These are phyloP conservation scores for Eremothecium cymbalariae DNA, from an alignment of 1,139 yeast species.

Conservation along the genomic window DNA sequence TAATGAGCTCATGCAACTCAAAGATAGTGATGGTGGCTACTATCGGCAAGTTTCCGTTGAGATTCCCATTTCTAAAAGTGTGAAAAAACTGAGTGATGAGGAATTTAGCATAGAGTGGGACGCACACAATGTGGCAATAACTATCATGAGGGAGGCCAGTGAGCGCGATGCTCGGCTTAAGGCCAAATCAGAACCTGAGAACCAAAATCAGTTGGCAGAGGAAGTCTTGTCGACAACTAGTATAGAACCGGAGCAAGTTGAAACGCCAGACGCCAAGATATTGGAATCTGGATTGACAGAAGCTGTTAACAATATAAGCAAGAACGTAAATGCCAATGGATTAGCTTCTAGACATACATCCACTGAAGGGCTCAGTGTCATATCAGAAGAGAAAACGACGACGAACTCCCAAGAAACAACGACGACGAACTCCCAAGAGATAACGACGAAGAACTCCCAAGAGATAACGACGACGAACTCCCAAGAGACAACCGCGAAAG, in stretches of 20 bases:
- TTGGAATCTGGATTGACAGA: neutral
- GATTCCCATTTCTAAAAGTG: conserved; percentile 19
- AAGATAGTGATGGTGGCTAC: conserved; percentile 22
- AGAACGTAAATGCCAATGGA: neutral
- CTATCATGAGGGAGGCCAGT: conserved; percentile 1
- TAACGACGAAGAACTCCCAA: neutral
- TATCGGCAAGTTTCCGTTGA: conserved; percentile 25
- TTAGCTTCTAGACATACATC: neutral
- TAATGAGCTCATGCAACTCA: conserved; percentile 23
- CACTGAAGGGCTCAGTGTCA: neutral
- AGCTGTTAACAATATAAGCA: neutral
- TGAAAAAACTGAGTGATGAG: conserved; percentile 3
- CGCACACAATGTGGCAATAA: conserved; percentile 3
- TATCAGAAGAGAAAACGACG: neutral
- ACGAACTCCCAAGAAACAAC: neutral
- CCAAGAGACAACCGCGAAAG: neutral
- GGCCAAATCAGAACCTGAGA: neutral
- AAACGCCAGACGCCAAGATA: too few species aligned
- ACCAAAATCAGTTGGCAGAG: neutral
- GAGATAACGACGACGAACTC: conserved; percentile 1
- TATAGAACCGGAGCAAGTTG: neutral
- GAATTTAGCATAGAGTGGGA: conserved; percentile 5
- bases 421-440: neutral
- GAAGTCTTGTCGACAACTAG: neutral
- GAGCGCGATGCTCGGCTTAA: conserved; percentile 4